These are phyloP conservation scores for Alternaria sp. DNA, from an alignment of 2,329 filamentous ascomycete species.

Conservation along the genomic window DNA sequence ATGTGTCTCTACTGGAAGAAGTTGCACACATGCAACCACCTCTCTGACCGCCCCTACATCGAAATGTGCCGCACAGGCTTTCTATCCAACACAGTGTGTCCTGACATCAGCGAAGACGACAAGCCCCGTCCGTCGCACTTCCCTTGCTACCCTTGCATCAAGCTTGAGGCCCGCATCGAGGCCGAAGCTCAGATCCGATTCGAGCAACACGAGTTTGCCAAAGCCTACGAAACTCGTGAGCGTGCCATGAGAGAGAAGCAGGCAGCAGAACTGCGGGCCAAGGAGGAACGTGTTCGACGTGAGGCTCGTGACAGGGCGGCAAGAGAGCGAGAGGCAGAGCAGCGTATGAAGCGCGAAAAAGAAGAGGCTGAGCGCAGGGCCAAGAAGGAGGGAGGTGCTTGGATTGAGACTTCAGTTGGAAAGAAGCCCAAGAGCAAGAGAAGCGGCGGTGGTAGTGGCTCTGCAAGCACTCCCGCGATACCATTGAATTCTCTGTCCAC, in stretches of 20 bases:
- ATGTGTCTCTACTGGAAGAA: constrained; percentile 42
- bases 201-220: constrained; percentile 12
- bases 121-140: constrained; percentile 28
- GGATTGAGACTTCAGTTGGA: constrained; percentile 28
- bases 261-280: constrained; percentile 19
- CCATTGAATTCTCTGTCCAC: constrained; percentile 8
- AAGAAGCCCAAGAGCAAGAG: constrained; percentile 28
- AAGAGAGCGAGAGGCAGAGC: constrained; percentile 29
- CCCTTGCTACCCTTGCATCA: constrained; percentile 36
- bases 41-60: constrained; percentile 31
- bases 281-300: constrained; percentile 33
- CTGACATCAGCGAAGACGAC: constrained; percentile 21
- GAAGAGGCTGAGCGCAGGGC: constrained; percentile 25
- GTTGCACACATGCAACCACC: constrained; percentile 30
- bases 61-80: constrained; percentile 33
- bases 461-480: neutral
- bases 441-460: constrained; percentile 4
- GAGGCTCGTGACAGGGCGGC: constrained; percentile 33
- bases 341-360: constrained; percentile 16
- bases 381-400: constrained; percentile 30
- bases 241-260: constrained; percentile 15
- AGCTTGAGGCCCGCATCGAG: constrained; percentile 20
- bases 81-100: constrained; percentile 31
- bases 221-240: constrained; percentile 21
- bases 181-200: constrained; percentile 11